Evolutionary conservation across 2,329 filamentous ascomycete species (phyloP).

Genomic region (Aplosporella prunicola): DNA sequence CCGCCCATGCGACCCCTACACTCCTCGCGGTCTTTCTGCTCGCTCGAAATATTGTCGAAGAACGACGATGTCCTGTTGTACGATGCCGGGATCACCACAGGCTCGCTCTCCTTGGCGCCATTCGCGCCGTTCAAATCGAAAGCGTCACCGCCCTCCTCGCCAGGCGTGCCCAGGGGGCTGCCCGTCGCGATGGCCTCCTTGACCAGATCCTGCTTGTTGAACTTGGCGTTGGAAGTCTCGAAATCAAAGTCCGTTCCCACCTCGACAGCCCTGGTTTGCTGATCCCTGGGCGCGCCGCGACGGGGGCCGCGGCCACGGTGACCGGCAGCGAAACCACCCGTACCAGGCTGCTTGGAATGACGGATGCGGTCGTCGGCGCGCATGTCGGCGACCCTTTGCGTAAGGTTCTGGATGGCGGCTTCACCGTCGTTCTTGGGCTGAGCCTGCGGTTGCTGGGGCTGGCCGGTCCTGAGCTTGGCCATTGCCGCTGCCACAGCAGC

Average conservation of each 20-base stretch:
- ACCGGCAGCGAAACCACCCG: conserved; percentile 30
- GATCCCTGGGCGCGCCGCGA: conserved; percentile 38
- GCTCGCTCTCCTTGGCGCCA: conserved; percentile 31
- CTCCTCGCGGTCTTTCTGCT: conserved; percentile 79
- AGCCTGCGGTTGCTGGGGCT: conserved; percentile 16
- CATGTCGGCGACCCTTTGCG: conserved; percentile 70
- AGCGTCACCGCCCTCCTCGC: conserved; percentile 27
- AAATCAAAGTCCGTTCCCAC: conserved; percentile 92
- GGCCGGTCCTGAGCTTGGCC: conserved; percentile 49
- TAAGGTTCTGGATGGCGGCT: conserved; percentile 58
- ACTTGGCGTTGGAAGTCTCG: conserved; percentile 73
- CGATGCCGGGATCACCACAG: conserved; percentile 36
- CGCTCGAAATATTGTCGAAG: conserved; percentile 97
- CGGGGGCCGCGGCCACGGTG: conserved; percentile 37
- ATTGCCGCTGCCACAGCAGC: conserved; percentile 73
- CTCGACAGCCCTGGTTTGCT: conserved; percentile 53
- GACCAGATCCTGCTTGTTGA: conserved; percentile 76
- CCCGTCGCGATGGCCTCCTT: conserved; percentile 78
- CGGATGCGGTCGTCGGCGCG: conserved; percentile 49
- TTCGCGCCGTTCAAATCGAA: conserved; percentile 30
- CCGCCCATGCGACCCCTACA: conserved; percentile 60
- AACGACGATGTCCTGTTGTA: conserved; percentile 90
- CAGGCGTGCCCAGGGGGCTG: conserved; percentile 47
- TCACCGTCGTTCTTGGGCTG: conserved; percentile 26
- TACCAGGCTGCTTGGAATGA: conserved; percentile 39